These are phyloP conservation scores for Fusarium vanettenii DNA, from an alignment of 2,329 filamentous ascomycete genomes.

Conservation along the genomic window DNA sequence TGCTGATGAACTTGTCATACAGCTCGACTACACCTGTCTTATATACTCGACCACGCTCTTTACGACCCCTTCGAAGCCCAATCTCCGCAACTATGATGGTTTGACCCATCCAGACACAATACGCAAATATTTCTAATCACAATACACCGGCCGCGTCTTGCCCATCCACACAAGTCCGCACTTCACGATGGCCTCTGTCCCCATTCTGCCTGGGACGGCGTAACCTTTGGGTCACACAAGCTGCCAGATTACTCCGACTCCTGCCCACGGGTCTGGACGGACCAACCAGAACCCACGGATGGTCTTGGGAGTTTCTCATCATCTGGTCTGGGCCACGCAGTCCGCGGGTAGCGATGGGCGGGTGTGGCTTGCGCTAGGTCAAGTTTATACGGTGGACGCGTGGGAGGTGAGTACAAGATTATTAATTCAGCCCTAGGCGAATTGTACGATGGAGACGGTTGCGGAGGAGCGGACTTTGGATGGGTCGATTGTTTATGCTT, in stretches of 20 bases:
- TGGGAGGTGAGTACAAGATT: constrained; percentile 23
- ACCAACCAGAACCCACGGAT: constrained; percentile 13
- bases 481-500: not conserved
- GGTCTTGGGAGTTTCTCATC: constrained; percentile 34
- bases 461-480: constrained; percentile 41
- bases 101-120: not conserved
- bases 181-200: not conserved
- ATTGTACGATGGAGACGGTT: not conserved
- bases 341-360: constrained; percentile 10
- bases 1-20: constrained; percentile 13
- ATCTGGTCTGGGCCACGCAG: constrained; percentile 13
- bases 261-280: not conserved
- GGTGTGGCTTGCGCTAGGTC: constrained; percentile 33
- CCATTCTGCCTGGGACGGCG: not conserved
- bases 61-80: not conserved
- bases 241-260: constrained; percentile 26
- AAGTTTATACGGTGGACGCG: constrained; percentile 4
- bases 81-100: constrained; percentile 7
- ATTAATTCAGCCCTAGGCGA: constrained; percentile 35
- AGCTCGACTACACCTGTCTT: not conserved
- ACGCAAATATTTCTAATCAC: constrained; percentile 23
- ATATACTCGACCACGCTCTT: constrained; percentile 22
- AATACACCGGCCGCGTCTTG: not conserved
- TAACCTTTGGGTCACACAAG: constrained; percentile 17
- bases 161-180: constrained; percentile 22